Evolutionary conservation across 139 green algal species (phyloP), one percentile per base, ranked within the genome.

Genomic region (Gonium pectorale): DNA sequence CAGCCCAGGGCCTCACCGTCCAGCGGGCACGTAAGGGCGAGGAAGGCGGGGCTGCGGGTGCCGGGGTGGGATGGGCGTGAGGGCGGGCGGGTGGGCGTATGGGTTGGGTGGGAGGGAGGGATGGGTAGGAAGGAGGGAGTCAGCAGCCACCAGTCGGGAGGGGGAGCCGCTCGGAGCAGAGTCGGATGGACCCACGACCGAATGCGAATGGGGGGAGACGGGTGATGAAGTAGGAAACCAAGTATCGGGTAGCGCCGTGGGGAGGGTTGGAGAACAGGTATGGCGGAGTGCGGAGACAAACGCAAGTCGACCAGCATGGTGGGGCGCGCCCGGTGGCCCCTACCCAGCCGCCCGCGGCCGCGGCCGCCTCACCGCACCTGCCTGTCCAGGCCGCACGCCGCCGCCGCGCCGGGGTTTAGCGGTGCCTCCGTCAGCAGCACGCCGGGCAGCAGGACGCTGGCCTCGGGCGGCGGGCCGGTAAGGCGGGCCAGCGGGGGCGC

Each of bases 381-480:
- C 71, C 51, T 80, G 71, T 51, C 71, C n/a, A n/a, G n/a, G n/a
- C n/a, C n/a, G n/a, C n/a, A n/a, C 51, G 21, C 33, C 22, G 33
- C 35, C 51, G 41, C 71, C 24, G 22, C 29, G 7, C 6, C 19
- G 19, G 33, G 33, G 27, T 24, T 26, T n/a, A 82, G 29, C 37
- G 75, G 75, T 59, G 19, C 40, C 75, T 82, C 59, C 17, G 6
- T 1, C 49, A 88, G 83, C 83, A 88, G 40, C 44, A 88, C 31
- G 13, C 83, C 83, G 5, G 35, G 64, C 37, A 88, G 49, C 83
- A 88, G 64, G 19, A 52, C 64, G 11, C 72, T 79, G 24, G 29
- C 4, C 35, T 21, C 19, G 21, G 78, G 38, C 13, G 72, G 35
- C 0, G 35, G 19, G 5, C 71, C 33, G 0, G 82, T 62, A 3